Conservation (phyloP, 345 rosid species). For the Turnera subulata region DNA sequence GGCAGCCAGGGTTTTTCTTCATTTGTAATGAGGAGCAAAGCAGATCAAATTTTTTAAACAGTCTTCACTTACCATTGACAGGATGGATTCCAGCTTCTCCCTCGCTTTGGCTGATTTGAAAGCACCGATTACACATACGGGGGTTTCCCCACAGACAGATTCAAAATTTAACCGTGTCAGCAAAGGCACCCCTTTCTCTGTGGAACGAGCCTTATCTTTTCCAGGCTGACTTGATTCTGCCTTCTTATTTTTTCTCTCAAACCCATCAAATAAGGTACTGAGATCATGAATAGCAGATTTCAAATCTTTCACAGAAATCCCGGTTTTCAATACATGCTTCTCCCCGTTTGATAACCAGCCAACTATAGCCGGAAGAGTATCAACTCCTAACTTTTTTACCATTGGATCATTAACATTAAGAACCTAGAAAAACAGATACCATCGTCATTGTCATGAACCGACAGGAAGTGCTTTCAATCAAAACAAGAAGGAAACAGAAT, state of each 20-base stretch:
- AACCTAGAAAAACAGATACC: conserved; percentile 39
- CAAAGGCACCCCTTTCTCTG: conserved; percentile 41
- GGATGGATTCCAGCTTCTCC: conserved; percentile 55
- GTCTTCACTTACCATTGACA: conserved; percentile 44
- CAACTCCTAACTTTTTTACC: conserved; percentile 56
- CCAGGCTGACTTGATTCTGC: conserved; percentile 40
- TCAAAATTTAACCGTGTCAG: conserved; percentile 51
- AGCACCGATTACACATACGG: conserved; percentile 78
- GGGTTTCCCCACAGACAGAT: conserved; percentile 60
- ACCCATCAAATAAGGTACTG: conserved; percentile 54
- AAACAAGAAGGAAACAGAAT: too few relatives aligned
- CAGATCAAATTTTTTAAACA: not conserved
- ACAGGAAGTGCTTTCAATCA: too few relatives aligned
- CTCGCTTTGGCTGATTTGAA: conserved; percentile 60
- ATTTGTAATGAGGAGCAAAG: too few relatives aligned
- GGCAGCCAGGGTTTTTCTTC: too few relatives aligned
- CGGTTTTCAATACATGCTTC: conserved; percentile 54
- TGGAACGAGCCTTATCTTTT: conserved; percentile 31
- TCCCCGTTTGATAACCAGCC: conserved; percentile 88
- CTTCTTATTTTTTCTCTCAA: conserved; percentile 72
- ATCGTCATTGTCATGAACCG: not conserved
- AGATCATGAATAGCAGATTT: conserved; percentile 67
- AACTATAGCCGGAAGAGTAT: conserved; percentile 76
- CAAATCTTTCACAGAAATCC: conserved; percentile 71
- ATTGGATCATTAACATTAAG: conserved; percentile 51